Base-by-base conservation (phyloP, 345 rosid species). In the Euphorbia pulcherrima region DNA sequence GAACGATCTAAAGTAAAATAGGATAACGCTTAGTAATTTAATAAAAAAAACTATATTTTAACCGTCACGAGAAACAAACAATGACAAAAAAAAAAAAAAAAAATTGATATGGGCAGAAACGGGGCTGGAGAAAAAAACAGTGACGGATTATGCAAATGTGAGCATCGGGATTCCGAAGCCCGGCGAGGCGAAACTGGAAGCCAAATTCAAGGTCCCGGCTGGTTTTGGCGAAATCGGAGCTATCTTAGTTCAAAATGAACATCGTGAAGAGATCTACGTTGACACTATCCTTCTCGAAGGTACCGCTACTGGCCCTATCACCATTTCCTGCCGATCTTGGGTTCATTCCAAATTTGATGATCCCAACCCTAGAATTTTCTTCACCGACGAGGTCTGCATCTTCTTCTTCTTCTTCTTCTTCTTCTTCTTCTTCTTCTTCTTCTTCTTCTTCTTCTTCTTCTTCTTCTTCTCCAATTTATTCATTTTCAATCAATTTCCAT, bases 151-250 rank as follows among this genome's bases (percentile, higher is more conserved):
- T 56, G 72, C 65, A 4, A 54, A 62, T 27, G 46, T 62, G 8
- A 40, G 53, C 3, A 11, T 53, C n/a, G 60, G 33, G 2, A 54
- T 18, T 23, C 63, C 62, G 12, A 30, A 40, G 26, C 35, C 28
- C 6, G 72, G 39, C 2, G 59, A 53, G 18, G 58, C 46, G 21
- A 68, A 68, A 24, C 68, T 62, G 10, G 72, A 52, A 24, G 64
- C 77, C 3, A 46, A 54, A 14, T 68, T 74, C 54, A 63, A 24
- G 17, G 77, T 74, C 0, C 77, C 77, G 28, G 14, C n/a, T 4
- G 72, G 48, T 29, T 74, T 74, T 40, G 77, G 77, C 17, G 72
- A 61, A 47, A 18, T 74, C 18, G 77, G 77, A 62, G 77, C 72
- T 0, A 27, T 74, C 10, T 33, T 74, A 12, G 37, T 74, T 6